Evolutionary conservation across 2,329 filamentous ascomycete genomes (phyloP).

Genomic region (Xenosphaeropsis pyriputrescens): DNA sequence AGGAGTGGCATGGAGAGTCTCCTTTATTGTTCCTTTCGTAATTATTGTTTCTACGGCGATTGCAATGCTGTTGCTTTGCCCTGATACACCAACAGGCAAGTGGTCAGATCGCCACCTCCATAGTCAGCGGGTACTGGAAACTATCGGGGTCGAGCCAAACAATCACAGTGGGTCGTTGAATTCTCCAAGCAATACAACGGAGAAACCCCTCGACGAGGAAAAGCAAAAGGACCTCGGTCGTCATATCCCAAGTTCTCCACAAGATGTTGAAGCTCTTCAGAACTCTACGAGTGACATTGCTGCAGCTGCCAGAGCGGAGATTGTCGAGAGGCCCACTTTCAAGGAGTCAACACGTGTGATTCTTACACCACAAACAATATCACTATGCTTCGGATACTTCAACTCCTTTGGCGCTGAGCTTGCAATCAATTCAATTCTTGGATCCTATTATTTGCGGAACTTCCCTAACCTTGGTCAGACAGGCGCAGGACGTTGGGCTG

Average conservation of each 20-base stretch:
- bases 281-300: constrained; percentile 11
- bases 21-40: constrained; percentile 73
- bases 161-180: constrained; percentile 45
- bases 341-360: constrained; percentile 28
- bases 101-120: constrained; percentile 60
- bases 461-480: constrained; percentile 43
- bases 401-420: constrained; percentile 51
- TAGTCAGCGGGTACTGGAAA: constrained; percentile 34
- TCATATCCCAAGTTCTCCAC: background rate
- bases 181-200: constrained; percentile 45
- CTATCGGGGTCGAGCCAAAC: constrained; percentile 36
- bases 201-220: constrained; percentile 9
- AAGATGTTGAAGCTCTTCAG: background rate
- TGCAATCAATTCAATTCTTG: constrained; percentile 44
- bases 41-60: constrained; percentile 53
- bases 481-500: constrained; percentile 39
- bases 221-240: constrained; percentile 5
- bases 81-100: constrained; percentile 69
- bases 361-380: constrained; percentile 35
- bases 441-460: constrained; percentile 42
- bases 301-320: constrained; percentile 29
- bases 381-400: constrained; percentile 40
- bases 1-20: constrained; percentile 67
- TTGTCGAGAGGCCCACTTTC: constrained; percentile 41
- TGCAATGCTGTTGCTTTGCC: constrained; percentile 57